phyloP scores from a whole-genome alignment of 2,329 filamentous ascomycete genomes.

The Furcasterigmium sp. region DNA sequence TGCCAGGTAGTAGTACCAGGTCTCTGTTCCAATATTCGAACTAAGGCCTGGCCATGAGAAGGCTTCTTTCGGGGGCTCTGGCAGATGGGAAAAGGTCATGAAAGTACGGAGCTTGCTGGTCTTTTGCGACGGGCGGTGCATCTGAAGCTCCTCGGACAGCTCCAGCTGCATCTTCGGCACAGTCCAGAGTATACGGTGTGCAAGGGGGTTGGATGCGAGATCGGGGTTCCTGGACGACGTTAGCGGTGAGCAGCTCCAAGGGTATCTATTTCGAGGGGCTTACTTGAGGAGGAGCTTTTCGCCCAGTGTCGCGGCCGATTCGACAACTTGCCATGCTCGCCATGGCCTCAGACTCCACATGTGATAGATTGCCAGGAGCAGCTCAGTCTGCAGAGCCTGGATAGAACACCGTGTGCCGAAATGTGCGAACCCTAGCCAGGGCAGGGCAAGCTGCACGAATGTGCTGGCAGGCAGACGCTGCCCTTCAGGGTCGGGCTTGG shows the following conservation, averaged over 20 bases:
- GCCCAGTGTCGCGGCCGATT: not conserved
- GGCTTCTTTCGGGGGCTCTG: not conserved
- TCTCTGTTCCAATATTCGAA: not conserved
- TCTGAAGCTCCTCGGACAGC: not conserved
- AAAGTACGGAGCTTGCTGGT: not conserved
- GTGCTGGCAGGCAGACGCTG: not conserved
- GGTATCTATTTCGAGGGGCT: not conserved
- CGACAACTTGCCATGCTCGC: not conserved
- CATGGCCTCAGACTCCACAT: not conserved
- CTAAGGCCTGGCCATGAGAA: not conserved
- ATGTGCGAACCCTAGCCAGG: not conserved
- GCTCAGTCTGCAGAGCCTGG: not conserved
- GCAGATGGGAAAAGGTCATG: not conserved
- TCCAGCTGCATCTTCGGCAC: not conserved
- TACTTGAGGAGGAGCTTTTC: not conserved
- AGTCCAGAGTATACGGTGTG: not conserved
- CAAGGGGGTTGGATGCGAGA: not conserved
- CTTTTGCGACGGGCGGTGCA: not conserved
- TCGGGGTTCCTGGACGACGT: not conserved
- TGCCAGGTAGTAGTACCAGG: conserved; percentile 11
- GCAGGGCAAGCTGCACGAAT: not conserved
- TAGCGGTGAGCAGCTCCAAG: not conserved
- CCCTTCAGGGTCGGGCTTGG: not conserved
- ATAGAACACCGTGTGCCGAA: not conserved
- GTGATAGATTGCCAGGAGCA: not conserved